Evolutionary conservation across 2,329 filamentous ascomycete species (phyloP), one percentile per base, ranked within the genome.

Genomic region (Talaromyces sp.): DNA sequence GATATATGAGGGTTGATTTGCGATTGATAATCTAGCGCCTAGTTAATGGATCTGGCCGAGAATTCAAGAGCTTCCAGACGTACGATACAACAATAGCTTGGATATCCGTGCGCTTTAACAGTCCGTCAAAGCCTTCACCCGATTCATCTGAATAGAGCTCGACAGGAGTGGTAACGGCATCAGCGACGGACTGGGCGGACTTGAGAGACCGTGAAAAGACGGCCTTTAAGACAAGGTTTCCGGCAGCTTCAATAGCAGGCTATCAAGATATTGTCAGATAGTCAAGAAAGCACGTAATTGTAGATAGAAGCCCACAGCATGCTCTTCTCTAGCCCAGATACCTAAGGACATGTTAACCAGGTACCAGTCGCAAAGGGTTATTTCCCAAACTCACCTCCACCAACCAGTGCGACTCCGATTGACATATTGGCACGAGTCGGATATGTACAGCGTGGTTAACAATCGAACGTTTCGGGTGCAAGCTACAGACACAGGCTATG

Each of bases 111-210:
- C 82, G 75, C 46, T 73, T 70, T 24, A 84, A 73, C 2, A 84
- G 69, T 54, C 80, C 79, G 8, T 74, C 70, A 29, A 79, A 82
- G 2, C 66, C 70, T 58, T 78, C 78, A 5, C 75, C 79, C 5
- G 76, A 75, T 62, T 86, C 83, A 14, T 84, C 82, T 41, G 82
- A 83, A 71, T 85, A 86, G 55, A 86, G 69, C 31, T 82, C 81
- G 14, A 85, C 19, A 49, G 49, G 21, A 17, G 69, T 68, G 0
- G 70, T 64, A 2, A 66, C 64, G 11, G 60, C 64, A 0, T 73
- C 67, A 11, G 71, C 68, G 11, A 82, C 73, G 3, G 66, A 68
- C 60, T 81, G 68, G n/a, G 83, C 83, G 4, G 83, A 85, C 43
- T 78, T 76, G 9, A 82, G 70, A 7, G 81, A 82, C 52, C 83